phyloP scores from a whole-genome alignment of 306 rosid genomes.

The Parietaria judaica region DNA sequence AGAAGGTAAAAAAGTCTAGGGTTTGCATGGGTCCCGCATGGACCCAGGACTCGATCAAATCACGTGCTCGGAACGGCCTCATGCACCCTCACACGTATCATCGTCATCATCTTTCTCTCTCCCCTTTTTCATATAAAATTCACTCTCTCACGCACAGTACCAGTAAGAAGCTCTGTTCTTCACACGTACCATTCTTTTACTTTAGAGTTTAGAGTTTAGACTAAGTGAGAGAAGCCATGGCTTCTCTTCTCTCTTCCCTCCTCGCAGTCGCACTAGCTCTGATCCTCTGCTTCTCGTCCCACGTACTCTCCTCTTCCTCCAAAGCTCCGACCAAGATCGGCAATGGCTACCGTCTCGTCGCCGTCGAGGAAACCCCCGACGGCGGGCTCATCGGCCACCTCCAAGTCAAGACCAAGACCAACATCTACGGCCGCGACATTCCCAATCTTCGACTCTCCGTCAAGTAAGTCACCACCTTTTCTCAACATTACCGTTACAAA shows the following conservation, averaged over 20 bases:
- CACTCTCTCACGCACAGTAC: constrained; percentile 13
- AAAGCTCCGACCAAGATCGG: constrained; percentile 45
- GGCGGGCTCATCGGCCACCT: constrained; percentile 70
- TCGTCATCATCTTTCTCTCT: constrained; percentile 5
- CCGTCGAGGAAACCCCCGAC: constrained; percentile 53
- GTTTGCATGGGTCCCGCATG: background rate
- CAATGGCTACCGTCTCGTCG: constrained; percentile 70
- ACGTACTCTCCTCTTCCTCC: constrained; percentile 15
- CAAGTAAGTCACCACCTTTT: no score
- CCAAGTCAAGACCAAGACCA: constrained; percentile 42
- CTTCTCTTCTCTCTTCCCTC: constrained; percentile 20
- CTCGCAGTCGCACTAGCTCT: constrained; percentile 32
- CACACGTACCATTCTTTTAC: no score
- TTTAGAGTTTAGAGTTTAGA: no score
- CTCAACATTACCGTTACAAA: no score
- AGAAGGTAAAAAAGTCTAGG: no score
- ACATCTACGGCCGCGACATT: constrained; percentile 69
- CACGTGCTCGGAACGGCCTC: constrained; percentile 16
- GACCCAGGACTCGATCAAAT: constrained; percentile 26
- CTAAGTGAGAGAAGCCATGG: constrained; percentile 18
- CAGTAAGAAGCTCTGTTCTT: no score
- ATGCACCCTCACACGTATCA: constrained; percentile 23
- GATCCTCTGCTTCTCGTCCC: constrained; percentile 19
- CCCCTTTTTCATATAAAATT: constrained; percentile 11
- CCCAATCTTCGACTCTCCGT: constrained; percentile 62